Evolutionary conservation across 73 alveolate genomes (phyloP).

Genomic region (Paramecium octaurelia): DNA sequence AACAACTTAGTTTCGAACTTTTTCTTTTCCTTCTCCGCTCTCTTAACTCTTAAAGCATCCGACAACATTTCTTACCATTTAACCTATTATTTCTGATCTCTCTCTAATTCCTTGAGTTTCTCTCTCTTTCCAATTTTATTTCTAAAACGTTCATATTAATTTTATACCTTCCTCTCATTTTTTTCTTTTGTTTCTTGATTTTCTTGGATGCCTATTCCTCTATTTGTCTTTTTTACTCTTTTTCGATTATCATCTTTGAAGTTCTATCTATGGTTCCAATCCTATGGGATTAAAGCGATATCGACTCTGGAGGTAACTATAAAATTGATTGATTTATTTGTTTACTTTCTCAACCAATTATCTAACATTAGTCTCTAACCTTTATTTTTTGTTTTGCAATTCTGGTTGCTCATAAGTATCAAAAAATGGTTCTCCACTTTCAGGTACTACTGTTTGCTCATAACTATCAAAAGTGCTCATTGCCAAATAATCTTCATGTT

Average conservation of each 20-base stretch:
- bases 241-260: conserved; percentile 75
- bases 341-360: conserved; percentile 68
- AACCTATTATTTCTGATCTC: conserved; percentile 7
- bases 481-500: conserved; percentile 94
- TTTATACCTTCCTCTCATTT: conserved; percentile 70
- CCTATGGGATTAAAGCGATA: conserved; percentile 79
- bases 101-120: not conserved
- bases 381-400: conserved; percentile 82
- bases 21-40: conserved; percentile 62
- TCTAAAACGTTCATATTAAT: not conserved
- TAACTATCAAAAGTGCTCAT: conserved; percentile 80
- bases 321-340: not conserved
- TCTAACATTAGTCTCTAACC: conserved; percentile 86
- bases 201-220: conserved; percentile 64
- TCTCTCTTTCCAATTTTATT: conserved; percentile 46
- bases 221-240: conserved; percentile 77
- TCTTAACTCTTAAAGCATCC: conserved; percentile 32
- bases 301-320: conserved; percentile 88
- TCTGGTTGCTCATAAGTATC: conserved; percentile 90
- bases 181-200: conserved; percentile 70
- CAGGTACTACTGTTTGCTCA: conserved; percentile 88
- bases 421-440: conserved; percentile 90
- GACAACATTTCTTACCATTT: conserved; percentile 48
- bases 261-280: conserved; percentile 90
- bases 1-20: conserved; percentile 9